Base-by-base conservation (phyloP, 176 grass and related monocot genomes). In the Typha latifolia region DNA sequence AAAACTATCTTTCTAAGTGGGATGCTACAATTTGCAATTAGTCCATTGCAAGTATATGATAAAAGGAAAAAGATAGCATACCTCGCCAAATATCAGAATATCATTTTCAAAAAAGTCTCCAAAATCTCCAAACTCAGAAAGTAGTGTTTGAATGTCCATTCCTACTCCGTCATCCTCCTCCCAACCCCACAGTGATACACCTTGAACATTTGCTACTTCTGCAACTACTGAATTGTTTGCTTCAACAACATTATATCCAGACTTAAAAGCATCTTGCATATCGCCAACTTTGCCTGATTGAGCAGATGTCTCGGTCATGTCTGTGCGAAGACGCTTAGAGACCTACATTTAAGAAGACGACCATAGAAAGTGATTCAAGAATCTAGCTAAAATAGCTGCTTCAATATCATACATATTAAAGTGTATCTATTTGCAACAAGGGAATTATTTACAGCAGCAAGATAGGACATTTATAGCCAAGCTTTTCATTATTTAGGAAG, bases 91-190 rank as follows among this genome's bases (percentile, higher is more conserved):
- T 78, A 77, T 74, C 70, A 89, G 57, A 34, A 82, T 66, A 37
- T 90, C 89, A 69, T 76, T 77, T 80, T 89, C 83, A 71, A 97
- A 97, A 71, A 97, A 97, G 51, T 91, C 89, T 20, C 81, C 87
- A 69, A 92, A 97, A 81, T 89, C 89, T 79, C 94, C 94, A 82
- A 97, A 92, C 62, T 97, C 94, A 2, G 76, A 93, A 50, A 97
- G 70, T 52, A 97, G 85, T 65, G 81, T 76, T 76, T 87, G 77
- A 34, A 93, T 84, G 49, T 97, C 94, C 83, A 97, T 86, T 49
- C 77, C 83, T 62, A 80, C 72, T 66, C 80, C 79, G 9, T 89
- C 92, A 55, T 90, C 85, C 74, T 87, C 94, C 81, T 81, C 86
- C 67, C 93, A 68, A 73, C 65, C 80, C 88, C 82, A 92, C 66